Evolutionary conservation across 192 early-diverging fungal genomes (phyloP).

Genomic region (Rhizophagus clarus): DNA sequence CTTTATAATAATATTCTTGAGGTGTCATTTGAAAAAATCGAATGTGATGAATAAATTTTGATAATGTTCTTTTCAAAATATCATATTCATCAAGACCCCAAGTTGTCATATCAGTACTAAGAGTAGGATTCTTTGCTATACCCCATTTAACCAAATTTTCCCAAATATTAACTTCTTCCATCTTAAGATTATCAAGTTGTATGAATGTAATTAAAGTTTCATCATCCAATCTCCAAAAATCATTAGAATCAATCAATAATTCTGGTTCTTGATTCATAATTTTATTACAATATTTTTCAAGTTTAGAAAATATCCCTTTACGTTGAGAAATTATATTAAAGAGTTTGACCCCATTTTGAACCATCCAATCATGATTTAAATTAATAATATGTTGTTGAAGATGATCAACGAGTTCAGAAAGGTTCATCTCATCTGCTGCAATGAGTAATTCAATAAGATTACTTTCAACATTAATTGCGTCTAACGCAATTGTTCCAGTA

Average conservation of each 20-base stretch:
- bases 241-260: background rate
- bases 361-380: background rate
- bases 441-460: constrained; percentile 1
- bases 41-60: background rate
- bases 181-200: constrained; percentile 1
- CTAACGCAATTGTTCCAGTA: background rate
- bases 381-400: constrained; percentile 16
- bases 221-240: background rate
- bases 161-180: constrained; percentile 19
- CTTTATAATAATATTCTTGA: constrained; percentile 15
- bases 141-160: constrained; percentile 15
- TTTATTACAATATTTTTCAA: constrained; percentile 4
- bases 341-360: background rate
- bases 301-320: background rate
- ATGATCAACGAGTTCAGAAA: background rate
- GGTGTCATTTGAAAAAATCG: constrained; percentile 13
- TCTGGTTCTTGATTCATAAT: background rate
- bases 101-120: background rate
- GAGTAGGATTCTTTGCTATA: background rate
- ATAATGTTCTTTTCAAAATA: background rate
- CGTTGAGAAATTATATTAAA: background rate
- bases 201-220: constrained; percentile 1
- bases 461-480: background rate
- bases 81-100: constrained; percentile 6
- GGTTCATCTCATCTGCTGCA: constrained; percentile 16